Base-by-base conservation (phyloP, 306 rosid genomes). In the Sicyos baderoa region DNA sequence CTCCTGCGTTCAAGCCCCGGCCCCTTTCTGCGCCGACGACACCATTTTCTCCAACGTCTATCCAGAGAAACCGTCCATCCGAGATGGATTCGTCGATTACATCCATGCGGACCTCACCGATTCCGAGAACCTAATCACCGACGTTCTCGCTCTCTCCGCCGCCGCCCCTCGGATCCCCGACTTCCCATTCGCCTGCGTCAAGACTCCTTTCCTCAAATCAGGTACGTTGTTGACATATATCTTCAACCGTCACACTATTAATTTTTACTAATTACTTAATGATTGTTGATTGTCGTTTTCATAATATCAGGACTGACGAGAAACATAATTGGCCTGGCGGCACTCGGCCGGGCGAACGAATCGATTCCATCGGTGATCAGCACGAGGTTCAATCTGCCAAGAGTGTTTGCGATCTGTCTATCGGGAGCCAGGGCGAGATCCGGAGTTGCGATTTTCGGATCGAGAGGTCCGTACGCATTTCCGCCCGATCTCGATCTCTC, bases 401-500 rank as follows among this genome's bases (percentile, higher is more conserved):
- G 27, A 55, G 72, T 18, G n/a, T 81, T 84, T 13, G 78, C 83
- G 0, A 72, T 84, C 44, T 84, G 88, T 79, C 37, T 84, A 3
- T 66, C 88, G 3, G 68, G 72, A 68, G 59, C 83, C 3, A 21
- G 21, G 4, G 47, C 56, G 0, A 4, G 1, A 1, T 51, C 76
- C 0, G 88, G 88, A 14, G 74, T 76, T 21, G 79, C 77, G 5
- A 72, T 84, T 27, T 68, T 84, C 9, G 82, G 75, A 37, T 72
- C 80, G 0, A 56, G 76, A 35, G 79, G 76, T 2, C 81, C 85
- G 1, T 79, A 76, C 21, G 21, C 8, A 12, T 68, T 74, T 25
- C 48, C 56, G 29, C 74, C 88, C 78, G 72, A 75, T 71, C 60
- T 74, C 60, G 78, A 84, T 70, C 80, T 84, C n/a, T 77, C 86